phyloP scores from a whole-genome alignment of 2,329 filamentous ascomycete species.

The Fusarium nematophilum region DNA sequence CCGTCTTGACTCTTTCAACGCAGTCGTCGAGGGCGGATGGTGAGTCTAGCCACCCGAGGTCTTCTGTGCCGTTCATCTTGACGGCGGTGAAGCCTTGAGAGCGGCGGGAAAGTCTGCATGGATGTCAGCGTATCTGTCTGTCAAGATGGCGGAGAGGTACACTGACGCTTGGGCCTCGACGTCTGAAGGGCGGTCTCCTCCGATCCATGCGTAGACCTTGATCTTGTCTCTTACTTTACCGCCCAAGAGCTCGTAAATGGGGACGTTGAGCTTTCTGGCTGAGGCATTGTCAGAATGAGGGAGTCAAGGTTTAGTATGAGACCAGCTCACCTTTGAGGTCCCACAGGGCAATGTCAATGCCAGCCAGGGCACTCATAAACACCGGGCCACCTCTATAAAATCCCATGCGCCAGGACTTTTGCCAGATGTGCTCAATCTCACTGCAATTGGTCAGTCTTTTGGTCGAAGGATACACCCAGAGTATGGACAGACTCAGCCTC shows the following conservation, averaged over 20 bases:
- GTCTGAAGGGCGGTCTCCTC: conserved; percentile 76
- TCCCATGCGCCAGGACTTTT: conserved; percentile 74
- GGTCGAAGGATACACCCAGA: rapidly evolving
- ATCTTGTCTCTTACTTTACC: conserved; percentile 78
- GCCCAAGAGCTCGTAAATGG: conserved; percentile 78
- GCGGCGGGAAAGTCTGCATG: conserved; percentile 60
- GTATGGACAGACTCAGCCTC: conserved; percentile 71
- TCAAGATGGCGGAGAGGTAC: neutral
- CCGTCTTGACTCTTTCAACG: conserved; percentile 74
- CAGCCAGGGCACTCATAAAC: conserved; percentile 82
- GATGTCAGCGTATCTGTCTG: neutral
- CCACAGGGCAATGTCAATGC: conserved; percentile 84
- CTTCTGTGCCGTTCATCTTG: conserved; percentile 85
- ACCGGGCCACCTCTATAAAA: conserved; percentile 85
- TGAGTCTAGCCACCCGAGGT: conserved; percentile 81
- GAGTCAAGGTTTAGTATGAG: rapidly evolving
- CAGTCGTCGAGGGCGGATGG: conserved; percentile 71
- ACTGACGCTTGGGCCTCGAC: conserved; percentile 71
- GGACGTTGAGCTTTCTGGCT: conserved; percentile 66
- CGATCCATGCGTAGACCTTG: conserved; percentile 83
- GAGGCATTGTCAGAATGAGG: neutral
- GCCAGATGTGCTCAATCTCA: conserved; percentile 86
- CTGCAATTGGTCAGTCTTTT: conserved; percentile 50
- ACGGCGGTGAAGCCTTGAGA: conserved; percentile 73
- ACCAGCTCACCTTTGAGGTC: conserved; percentile 70